These are phyloP conservation scores for Lentinus tigrinus DNA, from an alignment of 768 basidiomycete species.

Conservation along the genomic window DNA sequence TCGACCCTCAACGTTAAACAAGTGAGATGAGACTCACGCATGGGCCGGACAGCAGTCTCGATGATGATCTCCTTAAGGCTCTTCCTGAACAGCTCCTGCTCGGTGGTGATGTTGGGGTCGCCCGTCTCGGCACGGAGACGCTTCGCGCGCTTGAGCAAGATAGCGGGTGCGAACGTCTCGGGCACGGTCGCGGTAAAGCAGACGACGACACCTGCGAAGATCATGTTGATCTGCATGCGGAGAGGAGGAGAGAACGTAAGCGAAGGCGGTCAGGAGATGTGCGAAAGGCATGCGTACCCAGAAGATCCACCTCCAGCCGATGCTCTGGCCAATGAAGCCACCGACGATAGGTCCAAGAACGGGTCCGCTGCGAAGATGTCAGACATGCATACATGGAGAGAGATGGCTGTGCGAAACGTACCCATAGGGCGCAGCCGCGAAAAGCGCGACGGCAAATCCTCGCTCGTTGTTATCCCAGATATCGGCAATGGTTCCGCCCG, in stretches of 20 bases:
- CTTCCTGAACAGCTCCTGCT: constrained; percentile 40
- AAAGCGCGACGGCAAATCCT: constrained; percentile 41
- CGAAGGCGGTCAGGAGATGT: no score
- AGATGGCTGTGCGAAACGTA: no score
- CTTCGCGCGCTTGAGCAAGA: constrained; percentile 40
- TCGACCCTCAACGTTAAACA: neutral
- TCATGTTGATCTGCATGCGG: constrained; percentile 31
- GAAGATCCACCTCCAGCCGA: constrained; percentile 39
- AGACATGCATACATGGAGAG: no score
- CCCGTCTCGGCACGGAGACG: constrained; percentile 35
- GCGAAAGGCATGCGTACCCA: constrained; percentile 20
- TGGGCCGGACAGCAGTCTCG: constrained; percentile 42
- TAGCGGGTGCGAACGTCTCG: constrained; percentile 47
- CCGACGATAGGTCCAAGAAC: constrained; percentile 54
- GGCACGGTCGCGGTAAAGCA: constrained; percentile 34
- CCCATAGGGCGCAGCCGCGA: constrained; percentile 40
- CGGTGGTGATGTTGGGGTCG: constrained; percentile 36
- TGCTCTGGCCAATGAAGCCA: constrained; percentile 41
- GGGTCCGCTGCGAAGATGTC: constrained; percentile 33
- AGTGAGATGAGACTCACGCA: constrained; percentile 21
- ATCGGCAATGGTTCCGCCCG: constrained; percentile 35
- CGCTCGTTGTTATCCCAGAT: constrained; percentile 37
- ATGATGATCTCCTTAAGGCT: constrained; percentile 35
- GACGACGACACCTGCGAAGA: constrained; percentile 36
- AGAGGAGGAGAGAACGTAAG: no score